Evolutionary conservation across 208 protist species (phyloP).

Genomic region (Leishmania aethiopica): DNA sequence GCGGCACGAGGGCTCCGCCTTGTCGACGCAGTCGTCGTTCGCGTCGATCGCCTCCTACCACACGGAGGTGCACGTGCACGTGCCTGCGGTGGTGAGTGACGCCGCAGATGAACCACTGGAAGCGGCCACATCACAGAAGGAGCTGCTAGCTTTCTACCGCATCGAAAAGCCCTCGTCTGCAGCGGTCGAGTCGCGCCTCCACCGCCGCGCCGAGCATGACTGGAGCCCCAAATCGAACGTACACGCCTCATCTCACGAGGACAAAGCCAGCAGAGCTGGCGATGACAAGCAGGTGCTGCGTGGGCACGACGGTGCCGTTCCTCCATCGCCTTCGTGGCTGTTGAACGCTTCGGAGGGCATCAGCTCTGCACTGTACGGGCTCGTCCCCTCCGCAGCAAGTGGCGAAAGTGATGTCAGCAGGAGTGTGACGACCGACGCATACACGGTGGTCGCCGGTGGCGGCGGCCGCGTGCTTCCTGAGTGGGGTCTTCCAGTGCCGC

Average conservation of each 20-base stretch:
- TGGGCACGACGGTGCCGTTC: neutral
- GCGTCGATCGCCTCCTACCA: constrained; percentile 2
- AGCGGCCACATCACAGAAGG: constrained; percentile 1
- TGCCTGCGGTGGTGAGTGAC: neutral
- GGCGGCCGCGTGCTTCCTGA: neutral
- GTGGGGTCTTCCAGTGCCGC: constrained; percentile 16
- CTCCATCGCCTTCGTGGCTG: neutral
- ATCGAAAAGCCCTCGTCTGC: constrained; percentile 2
- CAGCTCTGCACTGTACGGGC: neutral
- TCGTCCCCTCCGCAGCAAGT: no score
- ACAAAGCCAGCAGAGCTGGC: neutral
- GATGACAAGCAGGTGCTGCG: neutral
- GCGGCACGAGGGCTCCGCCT: neutral
- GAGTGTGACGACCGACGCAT: neutral
- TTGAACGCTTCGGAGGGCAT: neutral
- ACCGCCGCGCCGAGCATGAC: neutral
- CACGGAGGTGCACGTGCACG: neutral
- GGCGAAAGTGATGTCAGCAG: neutral
- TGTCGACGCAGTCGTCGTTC: neutral
- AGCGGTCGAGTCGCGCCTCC: neutral
- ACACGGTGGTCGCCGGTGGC: neutral
- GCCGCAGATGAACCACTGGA: neutral
- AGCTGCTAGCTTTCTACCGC: constrained; percentile 8
- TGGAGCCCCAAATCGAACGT: neutral
- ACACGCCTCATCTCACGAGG: neutral